Base-by-base conservation (phyloP, 148 eudicot genomes). In the Rhododendron ferrugineum region DNA sequence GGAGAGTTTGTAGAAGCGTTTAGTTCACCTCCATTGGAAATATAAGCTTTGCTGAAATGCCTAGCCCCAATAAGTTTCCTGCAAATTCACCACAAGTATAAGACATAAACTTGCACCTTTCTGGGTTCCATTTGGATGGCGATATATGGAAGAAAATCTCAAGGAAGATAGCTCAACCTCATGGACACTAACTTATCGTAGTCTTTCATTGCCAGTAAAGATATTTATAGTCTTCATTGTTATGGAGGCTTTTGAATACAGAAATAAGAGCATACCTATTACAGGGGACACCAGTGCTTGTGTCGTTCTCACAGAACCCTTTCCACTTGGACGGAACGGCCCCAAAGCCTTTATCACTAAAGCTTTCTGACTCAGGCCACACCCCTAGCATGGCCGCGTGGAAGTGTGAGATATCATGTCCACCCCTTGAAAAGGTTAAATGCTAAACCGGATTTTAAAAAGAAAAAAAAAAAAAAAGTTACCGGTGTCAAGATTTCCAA, bases 31-130 rank as follows among this genome's bases (percentile, higher is more conserved):
- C 22, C 86, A 26, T 0, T 3, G 0, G 89, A 83, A 0, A 16
- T 52, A 82, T 84, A 91, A 4, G 88, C 92, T 84, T 90, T 87
- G 90, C 83, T 86, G 87, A 87, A 94, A 86, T 89, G 89, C 87
- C 92, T 90, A 0, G 96, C 96, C 1, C 98, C 98, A 40, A 94
- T 93, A 10, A 94, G 90, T 86, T 94, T 94, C 90, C 96, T 94
- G 85, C 37, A 70, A 30, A 70, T 70, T 30, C 8, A 26, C 16
- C 73, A 14, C 75, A 30, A 70, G 8, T 30, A 66, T 66, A 66
- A 66, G 72, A 26, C 30, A 23, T 8, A 23, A 34, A 30, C 74
- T 70, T 32, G 14, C 40, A 18, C 16, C 20, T 30, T 70, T 70
- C 32, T 30, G 32, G 28, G 30, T 66, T 26, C 15, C 32, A 8